Evolutionary conservation across 1,139 yeast genomes (phyloP).

Genomic region (Nadsonia starkeyi-henricii): DNA sequence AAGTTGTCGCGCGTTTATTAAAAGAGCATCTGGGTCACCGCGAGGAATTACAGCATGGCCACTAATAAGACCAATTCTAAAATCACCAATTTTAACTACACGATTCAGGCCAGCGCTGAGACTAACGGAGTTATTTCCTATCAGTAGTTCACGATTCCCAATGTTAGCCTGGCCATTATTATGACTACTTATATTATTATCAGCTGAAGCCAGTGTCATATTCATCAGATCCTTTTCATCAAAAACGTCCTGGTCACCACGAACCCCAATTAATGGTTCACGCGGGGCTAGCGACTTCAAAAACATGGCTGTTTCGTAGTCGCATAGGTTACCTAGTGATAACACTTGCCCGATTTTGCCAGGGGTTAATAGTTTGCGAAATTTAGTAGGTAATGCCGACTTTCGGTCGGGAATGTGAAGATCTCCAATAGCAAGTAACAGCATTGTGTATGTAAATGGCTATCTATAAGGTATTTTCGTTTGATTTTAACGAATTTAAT

Average conservation of each 20-base stretch:
- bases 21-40: conserved; percentile 71
- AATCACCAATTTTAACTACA: conserved; percentile 52
- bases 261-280: conserved; percentile 43
- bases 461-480: no score
- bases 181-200: neutral
- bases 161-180: neutral
- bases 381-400: conserved; percentile 24
- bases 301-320: conserved; percentile 45
- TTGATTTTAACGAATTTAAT: no score
- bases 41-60: conserved; percentile 79
- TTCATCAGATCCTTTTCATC: conserved; percentile 5
- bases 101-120: conserved; percentile 29
- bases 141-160: no score
- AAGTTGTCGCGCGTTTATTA: conserved; percentile 74
- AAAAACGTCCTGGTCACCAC: conserved; percentile 57
- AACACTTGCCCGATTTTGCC: conserved; percentile 75
- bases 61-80: conserved; percentile 72
- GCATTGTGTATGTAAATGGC: conserved; percentile 34
- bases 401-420: conserved; percentile 71
- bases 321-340: conserved; percentile 76
- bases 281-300: conserved; percentile 57
- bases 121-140: no score
- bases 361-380: conserved; percentile 60
- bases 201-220: neutral
- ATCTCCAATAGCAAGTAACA: conserved; percentile 83